A percentile compares a stretch with the other conserved stretches of the same genome.
These are phyloP conservation scores for Saturnispora silvae DNA, from an alignment of 805 yeast genomes.

Conservation along the genomic window DNA sequence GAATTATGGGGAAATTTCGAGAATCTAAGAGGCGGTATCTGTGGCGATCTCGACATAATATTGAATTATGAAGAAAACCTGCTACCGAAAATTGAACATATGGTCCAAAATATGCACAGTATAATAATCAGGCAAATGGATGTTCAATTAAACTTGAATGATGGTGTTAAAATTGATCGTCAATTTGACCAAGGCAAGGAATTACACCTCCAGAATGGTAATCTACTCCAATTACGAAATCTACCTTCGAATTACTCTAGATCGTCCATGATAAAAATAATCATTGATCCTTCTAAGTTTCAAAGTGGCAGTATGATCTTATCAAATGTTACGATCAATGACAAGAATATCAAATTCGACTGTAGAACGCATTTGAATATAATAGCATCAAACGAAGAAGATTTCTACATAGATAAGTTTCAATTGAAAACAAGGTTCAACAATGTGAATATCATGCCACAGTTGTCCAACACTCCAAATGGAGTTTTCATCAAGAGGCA, in stretches of 20 bases:
- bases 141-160: constrained; percentile 11
- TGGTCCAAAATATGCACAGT: constrained; percentile 14
- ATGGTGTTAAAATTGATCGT: constrained; percentile 12
- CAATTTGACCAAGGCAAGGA: too few species aligned
- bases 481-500: constrained; percentile 26
- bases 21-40: constrained; percentile 5
- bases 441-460: constrained; percentile 15
- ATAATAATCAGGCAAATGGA: constrained; percentile 14
- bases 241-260: constrained; percentile 16
- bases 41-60: constrained; percentile 13
- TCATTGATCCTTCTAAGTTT: not conserved
- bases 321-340: constrained; percentile 1
- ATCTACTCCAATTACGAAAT: constrained; percentile 14
- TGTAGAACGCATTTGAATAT: constrained; percentile 2
- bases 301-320: not conserved
- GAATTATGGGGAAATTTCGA: constrained; percentile 15
- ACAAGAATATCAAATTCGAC: not conserved
- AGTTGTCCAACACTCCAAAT: constrained; percentile 27
- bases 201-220: too few species aligned
- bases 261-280: constrained; percentile 18
- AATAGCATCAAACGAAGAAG: constrained; percentile 1
- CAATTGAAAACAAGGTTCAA: not conserved
- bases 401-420: not conserved
- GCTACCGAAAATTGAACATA: constrained; percentile 3
- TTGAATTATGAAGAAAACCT: constrained; percentile 19